A percentile compares a stretch with the other conserved stretches of the same genome.
Conservation (phyloP, 2,329 filamentous ascomycete genomes). For the Alternaria metachromatica region DNA sequence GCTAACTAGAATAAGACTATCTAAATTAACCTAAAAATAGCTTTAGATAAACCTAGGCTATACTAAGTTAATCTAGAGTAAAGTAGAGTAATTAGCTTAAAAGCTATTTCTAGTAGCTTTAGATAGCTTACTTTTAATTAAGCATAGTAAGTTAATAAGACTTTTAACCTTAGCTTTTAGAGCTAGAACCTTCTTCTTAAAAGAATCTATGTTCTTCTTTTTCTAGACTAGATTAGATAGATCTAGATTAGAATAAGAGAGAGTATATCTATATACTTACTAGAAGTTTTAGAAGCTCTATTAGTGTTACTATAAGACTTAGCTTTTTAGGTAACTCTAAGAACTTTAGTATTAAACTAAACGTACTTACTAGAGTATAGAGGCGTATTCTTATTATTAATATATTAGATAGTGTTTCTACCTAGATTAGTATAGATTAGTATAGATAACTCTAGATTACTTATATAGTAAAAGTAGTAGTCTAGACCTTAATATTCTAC, state of each 20-base stretch:
- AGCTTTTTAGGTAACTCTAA: background rate
- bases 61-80: no score
- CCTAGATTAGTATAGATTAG: background rate
- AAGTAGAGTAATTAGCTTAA: no score
- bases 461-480: no score
- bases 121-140: no score
- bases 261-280: background rate
- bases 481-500: no score
- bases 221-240: background rate
- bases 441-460: no score
- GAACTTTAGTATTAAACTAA: background rate
- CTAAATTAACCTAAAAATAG: no score
- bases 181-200: background rate
- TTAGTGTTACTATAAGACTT: background rate
- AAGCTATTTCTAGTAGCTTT: no score
- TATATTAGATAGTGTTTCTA: background rate
- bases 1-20: no score
- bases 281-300: background rate
- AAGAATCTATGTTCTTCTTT: background rate
- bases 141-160: no score
- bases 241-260: background rate
- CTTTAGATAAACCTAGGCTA: no score
- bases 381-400: background rate
- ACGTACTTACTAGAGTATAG: background rate
- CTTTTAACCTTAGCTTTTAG: no score